Base-by-base conservation (phyloP, 2,329 filamentous ascomycete genomes). In the Macrophomina tecta region DNA sequence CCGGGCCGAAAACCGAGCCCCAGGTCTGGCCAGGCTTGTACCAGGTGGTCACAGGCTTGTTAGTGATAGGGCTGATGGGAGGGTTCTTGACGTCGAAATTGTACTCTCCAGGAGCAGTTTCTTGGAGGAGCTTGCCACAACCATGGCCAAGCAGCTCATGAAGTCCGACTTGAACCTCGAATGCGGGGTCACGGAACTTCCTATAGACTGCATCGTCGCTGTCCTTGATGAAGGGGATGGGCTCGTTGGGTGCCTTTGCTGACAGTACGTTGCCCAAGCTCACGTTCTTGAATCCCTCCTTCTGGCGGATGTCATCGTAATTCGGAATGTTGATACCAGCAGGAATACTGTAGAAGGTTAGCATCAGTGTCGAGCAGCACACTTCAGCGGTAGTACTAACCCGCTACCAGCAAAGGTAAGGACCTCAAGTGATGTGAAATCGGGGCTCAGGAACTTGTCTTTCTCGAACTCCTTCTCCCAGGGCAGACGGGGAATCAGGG, bases 21-120 rank as follows among this genome's bases (percentile, higher is more conserved):
- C 94, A 98, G 0, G 94, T 98, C 79, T 97, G 92, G 2, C 93
- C 93, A 2, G 93, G 93, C 80, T 95, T 97, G 83, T 98, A 98
- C 89, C 91, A 97, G 1, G 90, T 92, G 2, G 86, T 87, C 56
- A 97, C 84, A 1, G 91, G 91, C 78, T 94, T 90, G 68, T 87
- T 85, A 5, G 89, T 92, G 48, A 97, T 79, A 0, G 94, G 94
- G 73, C 89, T 96, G 62, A 92, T 81, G 0, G 94, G 94, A 7
- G 92, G 93, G 75, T 92, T 92, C 69, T 89, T 82, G 67, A 89
- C 83, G 76, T 98, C 92, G 75, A 98, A 98, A 82, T 98, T 98
- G 84, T 87, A 97, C 51, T 87, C 83, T 11, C 93, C 93, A 0
- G 90, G 86, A 2, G 89, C 85, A 0, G 92, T 97, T 78, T 98